phyloP scores from a whole-genome alignment of 768 basidiomycete genomes.

The Fistulinella prunicolor region DNA sequence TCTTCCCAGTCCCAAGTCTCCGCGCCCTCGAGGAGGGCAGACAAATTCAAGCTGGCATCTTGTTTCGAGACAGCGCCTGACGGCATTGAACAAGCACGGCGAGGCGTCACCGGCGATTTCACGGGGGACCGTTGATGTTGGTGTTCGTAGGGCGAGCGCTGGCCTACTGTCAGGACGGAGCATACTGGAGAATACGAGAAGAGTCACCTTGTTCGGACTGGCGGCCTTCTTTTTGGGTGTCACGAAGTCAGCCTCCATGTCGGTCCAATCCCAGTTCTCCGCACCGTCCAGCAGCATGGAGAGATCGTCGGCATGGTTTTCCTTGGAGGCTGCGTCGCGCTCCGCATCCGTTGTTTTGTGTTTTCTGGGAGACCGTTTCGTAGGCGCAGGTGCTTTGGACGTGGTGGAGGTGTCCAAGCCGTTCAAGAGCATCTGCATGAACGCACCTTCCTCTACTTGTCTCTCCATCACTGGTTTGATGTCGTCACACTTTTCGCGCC shows the following conservation, averaged over 20 bases:
- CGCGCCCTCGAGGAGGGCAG: slow-evolving; percentile 55
- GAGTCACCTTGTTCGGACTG: slow-evolving; percentile 23
- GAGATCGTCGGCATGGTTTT: slow-evolving; percentile 35
- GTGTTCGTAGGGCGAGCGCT: slow-evolving; percentile 14
- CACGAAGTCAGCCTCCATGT: slow-evolving; percentile 48
- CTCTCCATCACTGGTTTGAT: slow-evolving; percentile 33
- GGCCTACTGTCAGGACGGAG: slow-evolving; percentile 1
- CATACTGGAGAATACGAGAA: background rate
- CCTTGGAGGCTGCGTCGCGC: slow-evolving; percentile 3
- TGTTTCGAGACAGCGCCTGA: background rate
- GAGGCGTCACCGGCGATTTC: slow-evolving; percentile 11
- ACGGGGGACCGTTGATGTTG: slow-evolving; percentile 16
- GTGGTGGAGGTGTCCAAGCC: slow-evolving; percentile 51
- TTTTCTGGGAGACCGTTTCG: slow-evolving; percentile 26
- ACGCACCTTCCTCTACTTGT: slow-evolving; percentile 61
- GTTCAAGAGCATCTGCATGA: slow-evolving; percentile 53
- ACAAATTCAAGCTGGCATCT: slow-evolving; percentile 41
- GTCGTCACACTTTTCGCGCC: background rate
- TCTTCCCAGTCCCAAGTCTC: slow-evolving; percentile 72
- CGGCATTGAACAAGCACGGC: slow-evolving; percentile 11
- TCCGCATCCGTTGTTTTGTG: background rate
- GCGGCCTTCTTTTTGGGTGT: slow-evolving; percentile 47
- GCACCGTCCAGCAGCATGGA: slow-evolving; percentile 56
- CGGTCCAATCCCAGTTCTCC: slow-evolving; percentile 69
- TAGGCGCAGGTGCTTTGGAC: slow-evolving; percentile 33